phyloP scores from a whole-genome alignment of 768 basidiomycete genomes.

The Kwoniella dejecticola region DNA sequence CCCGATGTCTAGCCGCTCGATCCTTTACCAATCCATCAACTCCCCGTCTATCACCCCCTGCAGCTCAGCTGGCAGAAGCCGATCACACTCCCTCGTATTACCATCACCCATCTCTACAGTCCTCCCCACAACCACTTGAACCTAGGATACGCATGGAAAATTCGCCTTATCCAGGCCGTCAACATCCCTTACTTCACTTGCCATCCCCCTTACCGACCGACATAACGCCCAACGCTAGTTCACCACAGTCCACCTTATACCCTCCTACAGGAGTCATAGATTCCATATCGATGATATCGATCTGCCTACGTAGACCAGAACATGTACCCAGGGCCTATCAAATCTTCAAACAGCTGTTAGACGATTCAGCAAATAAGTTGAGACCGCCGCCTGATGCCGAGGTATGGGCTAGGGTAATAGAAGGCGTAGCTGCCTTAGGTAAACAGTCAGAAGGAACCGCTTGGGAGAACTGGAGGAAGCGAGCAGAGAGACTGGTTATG shows the following conservation, averaged over 20 bases:
- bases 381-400: conserved; percentile 39
- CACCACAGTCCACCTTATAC: conserved; percentile 37
- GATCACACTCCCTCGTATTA: conserved; percentile 25
- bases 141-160: conserved; percentile 16
- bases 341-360: conserved; percentile 48
- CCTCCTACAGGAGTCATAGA: conserved; percentile 50
- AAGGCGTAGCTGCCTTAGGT: conserved; percentile 37
- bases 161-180: conserved; percentile 19
- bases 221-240: conserved; percentile 12
- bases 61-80: conserved; percentile 37
- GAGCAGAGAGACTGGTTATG: conserved; percentile 62
- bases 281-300: conserved; percentile 48
- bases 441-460: conserved; percentile 56
- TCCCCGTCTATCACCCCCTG: conserved; percentile 28
- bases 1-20: neutral
- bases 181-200: conserved; percentile 21
- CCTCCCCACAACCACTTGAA: conserved; percentile 24
- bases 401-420: conserved; percentile 48
- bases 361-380: conserved; percentile 27
- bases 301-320: conserved; percentile 50
- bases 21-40: conserved; percentile 23
- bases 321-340: conserved; percentile 48
- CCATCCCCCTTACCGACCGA: conserved; percentile 39
- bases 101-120: conserved; percentile 18
- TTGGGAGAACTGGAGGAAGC: conserved; percentile 64